phyloP scores from a whole-genome alignment of 2,329 filamentous ascomycete species.

The Botryotinia narcissicola region DNA sequence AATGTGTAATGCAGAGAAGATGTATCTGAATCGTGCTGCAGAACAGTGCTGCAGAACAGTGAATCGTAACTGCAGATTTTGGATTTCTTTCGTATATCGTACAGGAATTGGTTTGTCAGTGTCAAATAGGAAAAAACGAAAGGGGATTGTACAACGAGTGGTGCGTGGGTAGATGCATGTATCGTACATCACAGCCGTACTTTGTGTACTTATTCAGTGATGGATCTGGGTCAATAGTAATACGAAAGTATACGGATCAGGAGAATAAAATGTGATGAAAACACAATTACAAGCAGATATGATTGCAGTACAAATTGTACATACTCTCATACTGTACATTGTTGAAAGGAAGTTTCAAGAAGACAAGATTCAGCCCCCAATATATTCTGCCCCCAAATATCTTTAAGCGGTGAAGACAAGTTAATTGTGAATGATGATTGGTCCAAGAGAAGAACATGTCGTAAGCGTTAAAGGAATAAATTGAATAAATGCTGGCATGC shows the following conservation, averaged over 20 bases:
- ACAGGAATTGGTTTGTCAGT: not conserved
- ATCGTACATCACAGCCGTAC: not conserved
- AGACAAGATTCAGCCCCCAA: not conserved
- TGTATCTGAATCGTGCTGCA: not conserved
- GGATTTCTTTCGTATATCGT: not conserved
- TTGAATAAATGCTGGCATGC: not conserved
- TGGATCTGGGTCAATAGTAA: not conserved
- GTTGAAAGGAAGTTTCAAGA: not conserved
- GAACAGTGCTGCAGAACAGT: not conserved
- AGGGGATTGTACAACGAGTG: not conserved
- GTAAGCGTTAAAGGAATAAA: not conserved
- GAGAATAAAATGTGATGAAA: not conserved
- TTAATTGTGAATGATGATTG: not conserved
- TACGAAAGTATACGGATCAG: not conserved
- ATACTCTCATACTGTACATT: not conserved
- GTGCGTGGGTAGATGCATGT: conserved; percentile 6
- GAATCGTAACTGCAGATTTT: conserved; percentile 3
- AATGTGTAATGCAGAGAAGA: not conserved
- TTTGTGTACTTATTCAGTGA: not conserved
- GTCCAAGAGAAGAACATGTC: not conserved
- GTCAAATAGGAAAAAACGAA: not conserved
- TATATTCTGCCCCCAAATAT: not conserved
- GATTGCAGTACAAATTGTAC: not conserved
- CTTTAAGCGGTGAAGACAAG: not conserved
- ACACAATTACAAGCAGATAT: not conserved